A percentile compares a stretch with the other conserved stretches of the same genome.
Evolutionary conservation across 2,329 filamentous ascomycete species (phyloP).

Genomic region (Sarocladium strictum): DNA sequence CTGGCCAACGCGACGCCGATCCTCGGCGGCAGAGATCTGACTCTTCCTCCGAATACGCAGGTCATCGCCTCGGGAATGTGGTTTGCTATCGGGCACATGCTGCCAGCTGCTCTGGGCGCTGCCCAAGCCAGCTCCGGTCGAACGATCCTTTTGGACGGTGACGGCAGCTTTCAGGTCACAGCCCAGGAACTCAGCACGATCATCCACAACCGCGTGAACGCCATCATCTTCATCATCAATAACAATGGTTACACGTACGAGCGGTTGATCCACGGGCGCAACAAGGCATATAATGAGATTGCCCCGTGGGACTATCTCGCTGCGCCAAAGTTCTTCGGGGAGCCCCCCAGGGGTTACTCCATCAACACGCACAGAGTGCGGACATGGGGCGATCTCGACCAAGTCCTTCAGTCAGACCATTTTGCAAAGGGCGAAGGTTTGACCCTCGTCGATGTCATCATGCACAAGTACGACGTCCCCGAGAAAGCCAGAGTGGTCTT

Average conservation of each 20-base stretch:
- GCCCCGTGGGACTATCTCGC: slow-evolving; percentile 46
- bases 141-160: slow-evolving; percentile 54
- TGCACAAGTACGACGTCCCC: slow-evolving; percentile 2
- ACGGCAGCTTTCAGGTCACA: slow-evolving; percentile 61
- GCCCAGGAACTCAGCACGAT: slow-evolving; percentile 61
- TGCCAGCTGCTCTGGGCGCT: slow-evolving; percentile 50
- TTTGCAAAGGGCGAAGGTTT: neutral
- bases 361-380: slow-evolving; percentile 1
- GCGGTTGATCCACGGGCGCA: slow-evolving; percentile 48
- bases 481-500: slow-evolving; percentile 4
- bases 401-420: neutral
- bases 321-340: slow-evolving; percentile 42
- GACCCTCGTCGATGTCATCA: slow-evolving; percentile 2
- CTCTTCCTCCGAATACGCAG: neutral
- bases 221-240: slow-evolving; percentile 49
- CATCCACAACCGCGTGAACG: slow-evolving; percentile 45
- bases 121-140: slow-evolving; percentile 38
- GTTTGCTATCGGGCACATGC: slow-evolving; percentile 56
- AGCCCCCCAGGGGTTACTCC: slow-evolving; percentile 23
- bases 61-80: slow-evolving; percentile 32
- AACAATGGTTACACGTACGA: slow-evolving; percentile 57
- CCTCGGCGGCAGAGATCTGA: neutral
- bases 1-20: slow-evolving; percentile 5
- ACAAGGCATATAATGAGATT: slow-evolving; percentile 48
- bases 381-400: slow-evolving; percentile 3